Base-by-base conservation (phyloP, 495 filamentous ascomycete genomes). In the Annulohypoxylon nitens region DNA sequence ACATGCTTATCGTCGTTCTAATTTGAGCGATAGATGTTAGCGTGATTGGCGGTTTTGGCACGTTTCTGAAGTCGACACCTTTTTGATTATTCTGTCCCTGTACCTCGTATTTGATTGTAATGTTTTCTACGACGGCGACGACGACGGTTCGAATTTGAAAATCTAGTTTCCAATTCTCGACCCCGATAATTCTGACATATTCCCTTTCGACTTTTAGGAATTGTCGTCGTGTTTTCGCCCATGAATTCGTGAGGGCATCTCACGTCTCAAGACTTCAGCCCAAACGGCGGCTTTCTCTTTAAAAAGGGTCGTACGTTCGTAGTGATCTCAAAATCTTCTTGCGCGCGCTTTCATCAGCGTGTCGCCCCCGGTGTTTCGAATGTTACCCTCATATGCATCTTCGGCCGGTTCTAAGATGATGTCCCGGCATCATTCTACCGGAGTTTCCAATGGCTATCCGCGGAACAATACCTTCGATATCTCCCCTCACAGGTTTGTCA, bases 401-500 rank as follows among this genome's bases (percentile, higher is more conserved):
- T 74, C 80, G 72, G 67, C 72, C 53, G 78, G 80, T 75, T 85
- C 81, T 78, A 90, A 87, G 82, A 86, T 85, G 86, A 81, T 85
- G 78, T 83, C 87, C 43, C 80, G 88, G 73, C 87, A 90, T 80
- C 84, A 89, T 79, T 82, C 81, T 36, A 77, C 88, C 85, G 90
- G 91, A 81, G 91, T 91, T 80, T 87, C 88, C 33, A 97, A 95
- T 84, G 93, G 93, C 78, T 89, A 93, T 70, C 89, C 91, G 78
- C 92, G 91, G 23, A 81, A 79, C 36, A 61, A 39, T 67, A 92
- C 90, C 51, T 96, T 97, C 78, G 93, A 93, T 67, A 93, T 97
- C 76, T 93, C 94, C 70, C 93, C 94, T 73, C 93, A 97, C 78
- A 91, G 92, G 94, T 97, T 88, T 71, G 84, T 67, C 34, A 7